Evolutionary conservation across 371 early-diverging fungal species (phyloP).

Genomic region (Zychaea mexicana): DNA sequence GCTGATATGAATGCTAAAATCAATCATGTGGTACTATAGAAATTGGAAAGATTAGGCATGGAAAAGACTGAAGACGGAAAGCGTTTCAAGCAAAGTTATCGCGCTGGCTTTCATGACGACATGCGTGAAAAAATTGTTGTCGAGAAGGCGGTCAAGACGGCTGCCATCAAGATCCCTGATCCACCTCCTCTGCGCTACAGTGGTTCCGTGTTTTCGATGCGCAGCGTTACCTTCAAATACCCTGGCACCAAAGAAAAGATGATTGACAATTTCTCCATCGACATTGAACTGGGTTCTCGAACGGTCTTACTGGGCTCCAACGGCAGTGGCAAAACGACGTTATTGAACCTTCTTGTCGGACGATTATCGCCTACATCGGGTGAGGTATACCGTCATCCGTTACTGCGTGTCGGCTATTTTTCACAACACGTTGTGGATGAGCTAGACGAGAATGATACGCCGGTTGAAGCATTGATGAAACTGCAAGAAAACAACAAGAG

Average conservation of each 20-base stretch:
- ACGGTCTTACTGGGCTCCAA: conserved; percentile 80
- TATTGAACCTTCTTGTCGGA: conserved; percentile 74
- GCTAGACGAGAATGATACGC: conserved; percentile 51
- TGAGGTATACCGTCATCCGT: conserved; percentile 56
- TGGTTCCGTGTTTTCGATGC: conserved; percentile 67
- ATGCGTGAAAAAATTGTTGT: conserved; percentile 57
- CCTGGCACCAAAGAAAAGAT: conserved; percentile 17
- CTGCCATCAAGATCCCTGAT: conserved; percentile 56
- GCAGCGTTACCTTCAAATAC: conserved; percentile 65
- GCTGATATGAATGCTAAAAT: background rate
- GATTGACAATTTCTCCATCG: conserved; percentile 60
- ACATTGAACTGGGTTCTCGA: conserved; percentile 58
- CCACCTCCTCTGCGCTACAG: conserved; percentile 62
- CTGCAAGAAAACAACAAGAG: conserved; percentile 47
- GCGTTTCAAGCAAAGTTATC: conserved; percentile 67
- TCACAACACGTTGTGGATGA: conserved; percentile 80
- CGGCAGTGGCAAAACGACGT: conserved; percentile 85
- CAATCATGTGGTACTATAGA: conserved; percentile 20
- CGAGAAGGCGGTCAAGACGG: conserved; percentile 56
- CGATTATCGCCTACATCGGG: conserved; percentile 59
- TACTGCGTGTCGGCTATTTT: conserved; percentile 75
- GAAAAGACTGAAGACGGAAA: conserved; percentile 67
- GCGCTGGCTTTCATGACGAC: conserved; percentile 55
- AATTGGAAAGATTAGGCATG: conserved; percentile 65
- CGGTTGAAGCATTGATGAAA: conserved; percentile 51